phyloP scores from a whole-genome alignment of 2,329 filamentous ascomycete genomes.

The Fusarium virguliforme region DNA sequence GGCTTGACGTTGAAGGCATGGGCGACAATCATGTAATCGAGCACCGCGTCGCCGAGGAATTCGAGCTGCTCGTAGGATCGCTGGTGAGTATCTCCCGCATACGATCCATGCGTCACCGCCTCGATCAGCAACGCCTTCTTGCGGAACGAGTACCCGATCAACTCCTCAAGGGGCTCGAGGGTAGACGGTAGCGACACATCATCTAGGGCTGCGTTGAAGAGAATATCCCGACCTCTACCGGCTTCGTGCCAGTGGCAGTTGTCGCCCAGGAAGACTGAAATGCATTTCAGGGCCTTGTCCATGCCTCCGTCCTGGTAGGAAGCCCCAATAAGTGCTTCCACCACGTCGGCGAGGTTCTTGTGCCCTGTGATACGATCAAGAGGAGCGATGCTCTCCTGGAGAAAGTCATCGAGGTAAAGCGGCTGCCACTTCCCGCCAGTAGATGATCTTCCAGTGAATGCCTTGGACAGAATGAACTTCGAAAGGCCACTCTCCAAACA shows the following conservation, averaged over 20 bases:
- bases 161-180: conserved; percentile 69
- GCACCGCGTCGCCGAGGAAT: conserved; percentile 88
- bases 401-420: conserved; percentile 65
- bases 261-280: conserved; percentile 75
- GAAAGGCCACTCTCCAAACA: conserved; percentile 77
- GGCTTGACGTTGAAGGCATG: conserved; percentile 67
- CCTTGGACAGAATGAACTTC: conserved; percentile 78
- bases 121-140: conserved; percentile 81
- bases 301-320: conserved; percentile 80
- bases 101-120: conserved; percentile 84
- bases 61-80: conserved; percentile 80
- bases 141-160: conserved; percentile 81
- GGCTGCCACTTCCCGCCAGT: conserved; percentile 79
- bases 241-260: conserved; percentile 69
- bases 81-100: conserved; percentile 60
- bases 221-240: conserved; percentile 56
- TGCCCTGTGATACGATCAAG: conserved; percentile 69
- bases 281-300: conserved; percentile 73
- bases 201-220: conserved; percentile 62
- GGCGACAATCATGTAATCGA: conserved; percentile 82
- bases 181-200: conserved; percentile 58
- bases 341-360: conserved; percentile 88
- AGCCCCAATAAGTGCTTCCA: conserved; percentile 88
- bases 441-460: conserved; percentile 67
- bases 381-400: conserved; percentile 35